A percentile compares a stretch with the other conserved stretches of the same genome.
Evolutionary conservation across 495 filamentous ascomycete genomes (phyloP).

Genomic region (Penicillium nucicola): DNA sequence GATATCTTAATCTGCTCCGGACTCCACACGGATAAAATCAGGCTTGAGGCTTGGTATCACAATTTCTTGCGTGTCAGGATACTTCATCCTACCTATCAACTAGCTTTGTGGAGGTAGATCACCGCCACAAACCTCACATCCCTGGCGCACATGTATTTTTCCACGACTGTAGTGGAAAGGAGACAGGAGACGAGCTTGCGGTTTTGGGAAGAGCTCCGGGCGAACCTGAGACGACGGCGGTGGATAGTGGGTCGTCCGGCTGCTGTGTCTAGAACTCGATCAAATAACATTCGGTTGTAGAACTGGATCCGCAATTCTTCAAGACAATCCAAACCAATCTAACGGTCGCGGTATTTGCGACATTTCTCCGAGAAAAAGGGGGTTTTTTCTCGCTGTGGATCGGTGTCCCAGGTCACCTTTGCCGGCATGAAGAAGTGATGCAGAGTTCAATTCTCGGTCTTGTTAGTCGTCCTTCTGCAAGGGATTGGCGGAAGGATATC

Average conservation of each 20-base stretch:
- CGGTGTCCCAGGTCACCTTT: too few relatives aligned
- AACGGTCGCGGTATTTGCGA: background rate
- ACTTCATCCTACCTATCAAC: background rate
- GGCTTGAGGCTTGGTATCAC: background rate
- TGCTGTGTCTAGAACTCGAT: conserved; percentile 8
- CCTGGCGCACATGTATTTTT: conserved; percentile 4
- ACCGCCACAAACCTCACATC: background rate
- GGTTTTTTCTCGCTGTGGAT: background rate
- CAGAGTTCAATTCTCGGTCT: too few relatives aligned
- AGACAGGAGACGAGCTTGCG: background rate
- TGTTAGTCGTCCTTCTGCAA: background rate
- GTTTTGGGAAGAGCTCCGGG: conserved; percentile 18
- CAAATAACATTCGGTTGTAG: conserved; percentile 1
- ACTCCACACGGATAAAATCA: conserved; percentile 12
- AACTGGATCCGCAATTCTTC: background rate
- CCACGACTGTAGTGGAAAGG: conserved; percentile 8
- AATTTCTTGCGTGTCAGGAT: too few relatives aligned
- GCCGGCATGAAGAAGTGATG: background rate
- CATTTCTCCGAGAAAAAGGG: background rate
- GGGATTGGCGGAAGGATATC: background rate
- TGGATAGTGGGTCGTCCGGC: background rate
- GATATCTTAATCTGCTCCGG: background rate
- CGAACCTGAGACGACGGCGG: conserved; percentile 15
- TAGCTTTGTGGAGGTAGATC: background rate
- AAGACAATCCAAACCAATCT: background rate